phyloP scores from a whole-genome alignment of 306 rosid genomes.

The Fragaria nilgerrensis region DNA sequence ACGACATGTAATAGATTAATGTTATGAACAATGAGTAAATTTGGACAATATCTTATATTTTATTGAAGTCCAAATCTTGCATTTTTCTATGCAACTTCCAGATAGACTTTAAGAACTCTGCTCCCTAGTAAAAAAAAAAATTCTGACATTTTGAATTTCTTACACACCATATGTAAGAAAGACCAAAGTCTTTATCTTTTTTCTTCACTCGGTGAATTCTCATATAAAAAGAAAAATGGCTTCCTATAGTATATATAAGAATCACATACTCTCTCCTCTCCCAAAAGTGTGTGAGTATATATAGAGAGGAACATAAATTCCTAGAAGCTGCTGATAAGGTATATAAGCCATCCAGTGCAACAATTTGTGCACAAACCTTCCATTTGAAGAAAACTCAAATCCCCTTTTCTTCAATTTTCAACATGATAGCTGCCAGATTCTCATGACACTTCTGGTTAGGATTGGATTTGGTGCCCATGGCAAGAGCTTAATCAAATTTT shows the following conservation, averaged over 20 bases:
- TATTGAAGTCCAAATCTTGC: background rate
- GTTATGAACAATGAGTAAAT: background rate
- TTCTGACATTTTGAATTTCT: background rate
- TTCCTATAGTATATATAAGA: slow-evolving; percentile 44
- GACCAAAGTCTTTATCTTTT: background rate
- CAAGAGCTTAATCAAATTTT: slow-evolving; percentile 9
- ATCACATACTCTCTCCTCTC: slow-evolving; percentile 32
- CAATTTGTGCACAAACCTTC: slow-evolving; percentile 40
- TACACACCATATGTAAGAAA: background rate
- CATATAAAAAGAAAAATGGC: slow-evolving; percentile 10
- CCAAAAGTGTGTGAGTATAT: slow-evolving; percentile 3
- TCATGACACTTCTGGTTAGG: slow-evolving; percentile 29
- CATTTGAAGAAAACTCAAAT: slow-evolving; percentile 29
- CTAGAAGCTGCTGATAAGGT: slow-evolving; percentile 52
- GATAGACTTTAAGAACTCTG: slow-evolving; percentile 3
- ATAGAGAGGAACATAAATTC: slow-evolving; percentile 21
- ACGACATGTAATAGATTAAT: background rate
- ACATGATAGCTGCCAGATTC: slow-evolving; percentile 31
- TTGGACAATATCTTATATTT: background rate
- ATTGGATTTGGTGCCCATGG: slow-evolving; percentile 22
- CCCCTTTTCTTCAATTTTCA: slow-evolving; percentile 21
- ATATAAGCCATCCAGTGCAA: slow-evolving; percentile 41
- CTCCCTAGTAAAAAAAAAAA: background rate
- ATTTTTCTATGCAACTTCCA: background rate
- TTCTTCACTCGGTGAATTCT: background rate